Evolutionary conservation across 1,139 yeast species (phyloP).

Genomic region (Candida tetrigidarum): DNA sequence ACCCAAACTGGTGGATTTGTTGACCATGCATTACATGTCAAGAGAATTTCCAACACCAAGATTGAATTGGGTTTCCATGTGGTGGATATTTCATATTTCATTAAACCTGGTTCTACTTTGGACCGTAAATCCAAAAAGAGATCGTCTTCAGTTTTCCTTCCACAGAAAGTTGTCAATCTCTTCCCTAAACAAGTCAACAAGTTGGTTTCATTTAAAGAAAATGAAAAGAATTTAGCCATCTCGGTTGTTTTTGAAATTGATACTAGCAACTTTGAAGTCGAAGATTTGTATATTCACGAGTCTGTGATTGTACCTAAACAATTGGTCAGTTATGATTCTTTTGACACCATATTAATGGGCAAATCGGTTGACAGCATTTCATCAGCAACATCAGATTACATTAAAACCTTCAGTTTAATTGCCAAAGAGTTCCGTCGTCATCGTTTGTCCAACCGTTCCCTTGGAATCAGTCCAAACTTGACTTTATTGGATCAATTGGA

Average conservation of each 20-base stretch:
- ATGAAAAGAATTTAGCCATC: conserved; percentile 66
- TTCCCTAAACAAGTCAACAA: conserved; percentile 70
- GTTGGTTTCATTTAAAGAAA: conserved; percentile 63
- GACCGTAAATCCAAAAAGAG: conserved; percentile 93
- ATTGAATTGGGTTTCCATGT: conserved; percentile 82
- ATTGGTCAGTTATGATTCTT: conserved; percentile 52
- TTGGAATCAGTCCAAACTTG: conserved; percentile 58
- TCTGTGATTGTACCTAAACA: conserved; percentile 68
- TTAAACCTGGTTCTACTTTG: conserved; percentile 72
- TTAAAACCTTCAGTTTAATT: conserved; percentile 64
- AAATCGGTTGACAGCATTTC: conserved; percentile 38
- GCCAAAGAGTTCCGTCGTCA: conserved; percentile 76
- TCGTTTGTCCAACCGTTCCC: conserved; percentile 56
- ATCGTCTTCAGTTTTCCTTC: conserved; percentile 86
- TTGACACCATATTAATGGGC: conserved; percentile 52
- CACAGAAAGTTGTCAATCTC: conserved; percentile 74
- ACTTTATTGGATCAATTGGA: conserved; percentile 81
- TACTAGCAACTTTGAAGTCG: conserved; percentile 71
- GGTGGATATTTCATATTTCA: conserved; percentile 73
- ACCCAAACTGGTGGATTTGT: conserved; percentile 61
- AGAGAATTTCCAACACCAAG: conserved; percentile 57
- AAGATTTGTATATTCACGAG: conserved; percentile 80
- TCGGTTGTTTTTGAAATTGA: conserved; percentile 85
- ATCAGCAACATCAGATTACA: conserved; percentile 68
- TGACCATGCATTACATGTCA: conserved; percentile 83